Evolutionary conservation across 2,329 filamentous ascomycete species (phyloP), one percentile per base, ranked within the genome.

Genomic region (Ceratocystis lukuohia): DNA sequence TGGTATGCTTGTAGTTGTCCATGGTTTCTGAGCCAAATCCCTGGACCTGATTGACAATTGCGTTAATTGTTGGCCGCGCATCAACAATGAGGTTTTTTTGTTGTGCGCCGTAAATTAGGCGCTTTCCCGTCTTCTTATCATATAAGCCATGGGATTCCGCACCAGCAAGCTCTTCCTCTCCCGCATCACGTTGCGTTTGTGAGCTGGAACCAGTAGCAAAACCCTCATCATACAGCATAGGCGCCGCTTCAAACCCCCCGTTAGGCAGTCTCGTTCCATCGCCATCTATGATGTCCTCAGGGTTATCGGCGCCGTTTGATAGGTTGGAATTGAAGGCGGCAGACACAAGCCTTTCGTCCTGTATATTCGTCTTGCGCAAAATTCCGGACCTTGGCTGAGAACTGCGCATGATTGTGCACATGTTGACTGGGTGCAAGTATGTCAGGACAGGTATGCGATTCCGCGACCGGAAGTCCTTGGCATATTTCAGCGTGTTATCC

Each of bases 11-110:
- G 77, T 99, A 99, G 75, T 96, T 88, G 70, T 96, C 90, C 89
- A 97, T 96, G 72, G 96, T 96, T 76, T 99, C 94, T 0, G 93
- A 96, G 1, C 94, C 94, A 74, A 92, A 86, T 5, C 94, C 94
- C 69, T 93, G 86, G 3, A 92, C 89, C 74, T 96, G 92, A 83
- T 96, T 97, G 5, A 91, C 91, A 70, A 92, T 86, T 22, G 94
- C 94, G 74, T 99, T 99, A 71, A 99, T 87, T 2, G 88, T 94
- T 17, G 94, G 94, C 59, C 94, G 85, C 57, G 94, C 94, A 77
- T 99, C 94, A 57, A 99, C 91, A 70, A 99, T 99, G 68, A 97
- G 78, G 72, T 97, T 99, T 69, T 85, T 85, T 74, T 96, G 91
- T 71, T 96, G 92, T 12, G 93, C 93, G 30, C 94, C 94, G 71